A percentile compares a stretch with the other conserved stretches of the same genome.
phyloP scores from a whole-genome alignment of 225 moss, liverwort and hornwort species.

The Marchantia polymorpha region DNA sequence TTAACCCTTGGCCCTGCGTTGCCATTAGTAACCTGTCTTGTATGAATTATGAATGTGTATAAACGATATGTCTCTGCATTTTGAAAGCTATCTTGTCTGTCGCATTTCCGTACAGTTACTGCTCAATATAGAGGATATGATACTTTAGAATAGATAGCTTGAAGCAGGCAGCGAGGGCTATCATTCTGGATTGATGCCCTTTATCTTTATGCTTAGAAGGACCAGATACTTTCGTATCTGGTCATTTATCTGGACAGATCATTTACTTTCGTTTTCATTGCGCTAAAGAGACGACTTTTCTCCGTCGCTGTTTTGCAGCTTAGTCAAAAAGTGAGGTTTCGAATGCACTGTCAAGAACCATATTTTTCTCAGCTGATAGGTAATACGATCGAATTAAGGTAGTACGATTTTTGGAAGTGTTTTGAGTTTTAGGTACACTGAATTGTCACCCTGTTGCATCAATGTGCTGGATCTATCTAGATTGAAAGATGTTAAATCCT shows the following conservation, averaged over 20 bases:
- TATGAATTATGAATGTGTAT: not conserved
- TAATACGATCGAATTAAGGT: conserved; percentile 52
- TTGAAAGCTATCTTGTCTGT: too few relatives aligned
- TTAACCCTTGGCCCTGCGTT: not conserved
- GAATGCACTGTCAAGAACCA: conserved; percentile 84
- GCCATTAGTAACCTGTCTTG: not conserved
- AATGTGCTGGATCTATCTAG: too few relatives aligned
- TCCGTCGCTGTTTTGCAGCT: conserved; percentile 37
- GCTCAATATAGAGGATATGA: not conserved
- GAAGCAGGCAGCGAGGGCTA: not conserved
- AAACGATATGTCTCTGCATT: too few relatives aligned
- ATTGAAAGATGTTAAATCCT: too few relatives aligned
- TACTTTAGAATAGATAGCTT: not conserved
- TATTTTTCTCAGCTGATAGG: conserved; percentile 77
- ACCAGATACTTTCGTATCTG: not conserved
- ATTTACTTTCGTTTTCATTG: not conserved
- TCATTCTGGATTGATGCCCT: not conserved
- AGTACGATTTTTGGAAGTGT: not conserved
- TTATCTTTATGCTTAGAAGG: too few relatives aligned
- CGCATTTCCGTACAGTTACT: too few relatives aligned
- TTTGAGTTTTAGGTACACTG: too few relatives aligned
- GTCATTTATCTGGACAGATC: too few relatives aligned
- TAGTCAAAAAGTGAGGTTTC: conserved; percentile 48
- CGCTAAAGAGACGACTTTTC: not conserved
- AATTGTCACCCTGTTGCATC: too few relatives aligned